phyloP scores from a whole-genome alignment of 2,329 filamentous ascomycete genomes.

The Emergomyces pasteurianus region DNA sequence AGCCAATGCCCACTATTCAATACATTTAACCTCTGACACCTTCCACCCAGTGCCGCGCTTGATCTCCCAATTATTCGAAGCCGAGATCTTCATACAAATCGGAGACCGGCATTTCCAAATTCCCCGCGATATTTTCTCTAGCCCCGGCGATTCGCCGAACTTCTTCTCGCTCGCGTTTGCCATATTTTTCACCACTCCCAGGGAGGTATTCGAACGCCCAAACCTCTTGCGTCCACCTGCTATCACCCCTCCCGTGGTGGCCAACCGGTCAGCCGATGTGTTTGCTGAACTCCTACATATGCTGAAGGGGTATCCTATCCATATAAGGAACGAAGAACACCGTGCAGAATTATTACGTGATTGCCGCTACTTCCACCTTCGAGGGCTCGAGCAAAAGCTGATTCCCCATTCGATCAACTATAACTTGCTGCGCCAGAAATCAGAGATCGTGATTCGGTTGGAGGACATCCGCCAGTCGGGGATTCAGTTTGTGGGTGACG shows the following conservation, averaged over 20 bases:
- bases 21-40: not conserved
- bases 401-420: slow-evolving; percentile 65
- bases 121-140: slow-evolving; percentile 72
- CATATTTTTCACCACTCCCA: slow-evolving; percentile 69
- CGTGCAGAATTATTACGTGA: slow-evolving; percentile 68
- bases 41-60: slow-evolving; percentile 61
- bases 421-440: slow-evolving; percentile 55
- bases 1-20: not conserved
- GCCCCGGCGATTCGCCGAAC: slow-evolving; percentile 83
- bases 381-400: slow-evolving; percentile 77
- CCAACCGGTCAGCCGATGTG: slow-evolving; percentile 67
- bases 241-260: slow-evolving; percentile 70
- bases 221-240: slow-evolving; percentile 75
- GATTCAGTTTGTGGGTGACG: slow-evolving; percentile 51
- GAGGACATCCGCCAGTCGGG: slow-evolving; percentile 86
- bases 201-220: slow-evolving; percentile 67
- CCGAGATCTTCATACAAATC: slow-evolving; percentile 84
- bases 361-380: slow-evolving; percentile 86
- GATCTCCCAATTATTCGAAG: slow-evolving; percentile 81
- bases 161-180: slow-evolving; percentile 89
- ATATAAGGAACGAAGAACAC: slow-evolving; percentile 64
- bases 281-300: slow-evolving; percentile 75
- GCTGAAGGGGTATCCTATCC: slow-evolving; percentile 69
- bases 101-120: slow-evolving; percentile 81
- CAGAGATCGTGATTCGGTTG: slow-evolving; percentile 68